A percentile compares a stretch with the other conserved stretches of the same genome.
phyloP scores from a whole-genome alignment of 1,284 basidiomycete species.

The Ceratobasidium sp. region DNA sequence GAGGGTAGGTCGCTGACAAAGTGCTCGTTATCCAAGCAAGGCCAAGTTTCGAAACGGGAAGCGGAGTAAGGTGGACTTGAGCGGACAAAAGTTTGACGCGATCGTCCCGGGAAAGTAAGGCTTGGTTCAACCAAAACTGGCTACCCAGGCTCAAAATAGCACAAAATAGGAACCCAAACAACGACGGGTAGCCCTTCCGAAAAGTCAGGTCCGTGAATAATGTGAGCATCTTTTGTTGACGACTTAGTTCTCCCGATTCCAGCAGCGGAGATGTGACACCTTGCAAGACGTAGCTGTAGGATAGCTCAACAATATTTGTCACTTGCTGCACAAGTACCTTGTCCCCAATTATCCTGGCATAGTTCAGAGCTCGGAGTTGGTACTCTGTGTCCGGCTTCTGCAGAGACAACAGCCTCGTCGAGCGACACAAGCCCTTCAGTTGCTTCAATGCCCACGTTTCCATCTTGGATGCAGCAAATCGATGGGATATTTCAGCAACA shows the following conservation, averaged over 20 bases:
- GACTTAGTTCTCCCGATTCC: no score
- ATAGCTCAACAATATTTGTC: no score
- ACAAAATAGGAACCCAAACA: conserved; percentile 40
- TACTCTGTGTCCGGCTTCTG: background rate
- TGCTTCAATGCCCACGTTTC: conserved; percentile 39
- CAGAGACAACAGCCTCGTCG: conserved; percentile 9
- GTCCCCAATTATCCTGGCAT: background rate
- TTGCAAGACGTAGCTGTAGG: no score
- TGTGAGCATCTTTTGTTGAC: no score
- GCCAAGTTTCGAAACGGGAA: conserved; percentile 21
- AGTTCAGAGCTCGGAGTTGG: background rate
- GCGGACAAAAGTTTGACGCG: conserved; percentile 26
- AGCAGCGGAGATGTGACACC: no score
- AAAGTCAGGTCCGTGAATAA: no score
- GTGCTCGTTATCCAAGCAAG: conserved; percentile 30
- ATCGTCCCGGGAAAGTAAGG: conserved; percentile 25
- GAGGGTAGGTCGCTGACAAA: conserved; percentile 13
- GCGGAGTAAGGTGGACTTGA: conserved; percentile 36
- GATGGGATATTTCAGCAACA: conserved; percentile 33
- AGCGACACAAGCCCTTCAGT: conserved; percentile 7
- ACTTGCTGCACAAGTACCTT: no score
- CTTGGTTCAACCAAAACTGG: conserved; percentile 13
- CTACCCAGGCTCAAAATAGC: conserved; percentile 17
- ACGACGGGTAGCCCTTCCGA: background rate
- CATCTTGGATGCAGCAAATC: conserved; percentile 26